phyloP scores from a whole-genome alignment of 2,329 filamentous ascomycete species.

The Aureobasidium sp. region DNA sequence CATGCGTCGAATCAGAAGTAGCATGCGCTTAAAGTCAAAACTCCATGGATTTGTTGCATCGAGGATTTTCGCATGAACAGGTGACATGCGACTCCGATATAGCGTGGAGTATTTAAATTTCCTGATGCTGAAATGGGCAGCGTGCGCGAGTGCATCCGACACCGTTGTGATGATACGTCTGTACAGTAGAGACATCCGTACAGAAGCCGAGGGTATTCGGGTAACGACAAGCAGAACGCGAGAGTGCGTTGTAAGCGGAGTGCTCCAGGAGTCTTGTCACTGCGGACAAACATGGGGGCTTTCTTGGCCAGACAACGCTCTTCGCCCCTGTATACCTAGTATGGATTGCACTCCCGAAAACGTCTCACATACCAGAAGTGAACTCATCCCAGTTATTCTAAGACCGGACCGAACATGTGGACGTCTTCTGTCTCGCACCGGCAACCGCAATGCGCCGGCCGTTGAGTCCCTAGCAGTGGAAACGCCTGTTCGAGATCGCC shows the following conservation, averaged over 20 bases:
- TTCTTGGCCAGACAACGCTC: neutral
- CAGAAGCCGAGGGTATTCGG: neutral
- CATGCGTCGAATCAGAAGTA: no score
- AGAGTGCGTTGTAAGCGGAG: no score
- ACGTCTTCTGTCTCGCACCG: no score
- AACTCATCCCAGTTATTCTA: neutral
- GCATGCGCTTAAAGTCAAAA: no score
- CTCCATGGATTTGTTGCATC: no score
- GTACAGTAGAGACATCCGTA: neutral
- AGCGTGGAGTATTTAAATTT: neutral
- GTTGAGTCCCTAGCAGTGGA: neutral
- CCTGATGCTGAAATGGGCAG: neutral
- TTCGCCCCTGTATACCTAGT: neutral
- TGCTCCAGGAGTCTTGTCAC: neutral
- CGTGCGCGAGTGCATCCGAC: neutral
- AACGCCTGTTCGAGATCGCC: neutral
- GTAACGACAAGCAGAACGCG: neutral
- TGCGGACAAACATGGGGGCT: neutral
- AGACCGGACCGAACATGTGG: neutral
- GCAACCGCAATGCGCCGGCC: neutral
- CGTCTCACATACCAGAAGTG: neutral
- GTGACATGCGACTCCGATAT: no score
- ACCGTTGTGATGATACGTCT: neutral
- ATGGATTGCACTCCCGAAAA: no score
- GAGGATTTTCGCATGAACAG: no score